Base-by-base conservation (phyloP, 2,329 filamentous ascomycete genomes). In the Tolypocladium pustulatum region DNA sequence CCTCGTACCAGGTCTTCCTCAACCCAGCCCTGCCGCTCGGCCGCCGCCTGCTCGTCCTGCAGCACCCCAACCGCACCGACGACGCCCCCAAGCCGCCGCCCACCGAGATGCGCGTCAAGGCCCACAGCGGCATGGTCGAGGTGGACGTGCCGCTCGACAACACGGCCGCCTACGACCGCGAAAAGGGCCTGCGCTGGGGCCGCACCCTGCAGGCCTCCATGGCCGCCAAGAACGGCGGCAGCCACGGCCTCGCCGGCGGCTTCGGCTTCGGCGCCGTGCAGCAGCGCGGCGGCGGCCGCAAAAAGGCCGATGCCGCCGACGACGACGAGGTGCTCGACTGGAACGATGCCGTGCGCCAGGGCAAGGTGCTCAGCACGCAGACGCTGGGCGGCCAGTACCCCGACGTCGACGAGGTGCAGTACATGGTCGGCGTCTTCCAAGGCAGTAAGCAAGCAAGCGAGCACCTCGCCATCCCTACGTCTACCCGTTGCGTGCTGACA, bases 401-500 rank as follows among this genome's bases (percentile, higher is more conserved):
- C 15, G 81, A 84, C 46, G 78, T 85, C 3, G 84, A 86, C 63
- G 83, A 87, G 63, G 87, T 88, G 27, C 87, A 90, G 64, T 96
- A 96, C 75, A 95, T 97, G 86, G 81, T 97, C 55, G 94, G 91
- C 34, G 88, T 91, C n/a, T 97, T 97, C 70, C 84, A 88, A 69
- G 87, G 87, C 56, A 84, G 90, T 93, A 73, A 65, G 85, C 78
- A 27, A 13, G n/a, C n/a, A n/a, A n/a, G n/a, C n/a, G n/a, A n/a
- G n/a, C 41, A 13, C 10, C n/a, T 22, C n/a, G n/a, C n/a, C 20
- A 25, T 15, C 41, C n/a, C 22, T 22, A 10, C 25, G n/a, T 10
- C 32, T 17, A 7, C 6, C 15, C 30, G 41, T 7, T 25, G 1
- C 25, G 20, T 34, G 4, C 52, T 43, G 22, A 40, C 40, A 25